A percentile compares a stretch with the other conserved stretches of the same genome.
phyloP scores from a whole-genome alignment of 192 early-diverging fungal genomes.

The Gryganskiella cystojenkinii region DNA sequence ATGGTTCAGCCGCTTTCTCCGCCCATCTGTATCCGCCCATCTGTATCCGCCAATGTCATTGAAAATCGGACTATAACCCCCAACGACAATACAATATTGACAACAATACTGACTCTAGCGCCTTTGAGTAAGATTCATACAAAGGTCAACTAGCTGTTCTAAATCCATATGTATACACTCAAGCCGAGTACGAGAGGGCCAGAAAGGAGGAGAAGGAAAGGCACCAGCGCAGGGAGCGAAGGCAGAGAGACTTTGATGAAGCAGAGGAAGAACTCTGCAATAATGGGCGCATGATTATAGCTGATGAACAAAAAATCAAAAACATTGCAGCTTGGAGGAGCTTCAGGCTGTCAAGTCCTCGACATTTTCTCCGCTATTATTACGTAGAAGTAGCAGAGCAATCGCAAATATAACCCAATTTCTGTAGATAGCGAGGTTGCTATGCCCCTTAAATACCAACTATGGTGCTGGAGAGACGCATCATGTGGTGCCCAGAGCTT shows the following conservation, averaged over 20 bases:
- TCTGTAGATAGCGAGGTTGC: no score
- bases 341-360: background rate
- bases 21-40: constrained; percentile 1
- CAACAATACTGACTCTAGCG: constrained; percentile 1
- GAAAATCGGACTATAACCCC: background rate
- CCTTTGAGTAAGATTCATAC: constrained; percentile 10
- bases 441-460: no score
- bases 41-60: no score
- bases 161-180: constrained; percentile 4
- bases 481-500: no score
- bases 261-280: constrained; percentile 5
- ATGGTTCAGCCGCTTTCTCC: constrained; percentile 23
- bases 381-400: no score
- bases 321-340: constrained; percentile 3
- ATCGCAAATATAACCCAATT: no score
- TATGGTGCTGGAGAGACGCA: no score
- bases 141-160: constrained; percentile 11
- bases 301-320: constrained; percentile 7
- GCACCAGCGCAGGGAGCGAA: constrained; percentile 1
- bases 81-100: background rate
- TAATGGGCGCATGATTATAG: constrained; percentile 1
- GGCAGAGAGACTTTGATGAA: constrained; percentile 10
- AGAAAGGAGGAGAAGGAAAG: constrained; percentile 6
- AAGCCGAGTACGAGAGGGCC: constrained; percentile 14
- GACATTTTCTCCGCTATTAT: no score